Evolutionary conservation across 495 filamentous ascomycete genomes (phyloP).

Genomic region (Friedmanniomyces simplex): DNA sequence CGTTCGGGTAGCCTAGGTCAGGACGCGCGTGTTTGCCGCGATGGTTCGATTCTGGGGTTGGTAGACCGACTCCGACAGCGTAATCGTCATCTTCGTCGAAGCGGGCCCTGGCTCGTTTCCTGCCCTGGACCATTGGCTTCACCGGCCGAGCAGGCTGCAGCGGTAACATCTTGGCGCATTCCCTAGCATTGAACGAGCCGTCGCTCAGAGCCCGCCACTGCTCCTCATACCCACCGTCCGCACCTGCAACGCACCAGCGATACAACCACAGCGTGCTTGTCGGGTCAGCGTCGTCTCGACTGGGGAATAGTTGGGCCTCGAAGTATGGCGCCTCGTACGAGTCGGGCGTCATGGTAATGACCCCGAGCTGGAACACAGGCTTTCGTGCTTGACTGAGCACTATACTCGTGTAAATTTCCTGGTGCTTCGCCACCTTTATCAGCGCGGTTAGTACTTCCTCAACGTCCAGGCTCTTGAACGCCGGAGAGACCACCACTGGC

Average conservation of each 20-base stretch:
- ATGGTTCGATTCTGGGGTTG: not conserved
- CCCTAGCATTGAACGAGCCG: not conserved
- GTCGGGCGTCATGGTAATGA: not conserved
- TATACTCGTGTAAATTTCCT: not conserved
- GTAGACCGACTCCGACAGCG: not conserved
- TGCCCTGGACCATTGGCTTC: not conserved
- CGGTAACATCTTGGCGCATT: not conserved
- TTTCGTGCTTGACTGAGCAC: not conserved
- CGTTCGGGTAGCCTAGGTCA: not conserved
- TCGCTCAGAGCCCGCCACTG: conserved; percentile 1
- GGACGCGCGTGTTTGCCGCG: not conserved
- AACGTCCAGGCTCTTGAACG: not conserved
- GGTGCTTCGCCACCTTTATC: not conserved
- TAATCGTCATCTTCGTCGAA: not conserved
- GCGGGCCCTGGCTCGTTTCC: not conserved
- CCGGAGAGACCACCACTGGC: not conserved
- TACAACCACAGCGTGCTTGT: conserved; percentile 1
- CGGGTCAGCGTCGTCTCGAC: not conserved
- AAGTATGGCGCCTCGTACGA: not conserved
- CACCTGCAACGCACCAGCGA: not conserved
- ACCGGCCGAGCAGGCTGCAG: not conserved
- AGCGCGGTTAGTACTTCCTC: not conserved
- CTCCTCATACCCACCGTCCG: not conserved
- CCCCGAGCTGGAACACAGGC: not conserved
- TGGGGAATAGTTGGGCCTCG: not conserved